A percentile compares a stretch with the other conserved stretches of the same genome.
phyloP scores from a whole-genome alignment of 257 asterid species.

The Rauvolfia tetraphylla region DNA sequence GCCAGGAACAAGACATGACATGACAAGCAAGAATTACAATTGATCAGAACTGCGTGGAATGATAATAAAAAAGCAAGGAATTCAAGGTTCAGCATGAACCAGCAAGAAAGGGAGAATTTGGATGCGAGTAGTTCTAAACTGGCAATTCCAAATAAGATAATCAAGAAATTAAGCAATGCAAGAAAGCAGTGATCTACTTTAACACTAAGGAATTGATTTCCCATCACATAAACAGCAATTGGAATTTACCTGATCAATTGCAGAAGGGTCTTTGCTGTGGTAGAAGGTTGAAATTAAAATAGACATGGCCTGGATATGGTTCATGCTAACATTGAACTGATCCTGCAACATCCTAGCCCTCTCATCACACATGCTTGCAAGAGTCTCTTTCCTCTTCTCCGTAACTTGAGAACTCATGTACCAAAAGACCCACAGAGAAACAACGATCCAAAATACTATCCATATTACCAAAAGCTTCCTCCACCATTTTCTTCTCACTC shows the following conservation, averaged over 20 bases:
- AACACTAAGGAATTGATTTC: neutral
- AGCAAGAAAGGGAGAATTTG: neutral
- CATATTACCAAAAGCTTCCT: conserved; percentile 50
- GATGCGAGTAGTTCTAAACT: neutral
- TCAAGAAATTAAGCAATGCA: neutral
- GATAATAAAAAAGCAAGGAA: neutral
- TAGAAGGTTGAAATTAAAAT: conserved; percentile 87
- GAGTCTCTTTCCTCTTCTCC: conserved; percentile 83
- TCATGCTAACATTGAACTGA: conserved; percentile 95
- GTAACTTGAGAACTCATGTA: conserved; percentile 49
- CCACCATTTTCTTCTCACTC: conserved; percentile 60
- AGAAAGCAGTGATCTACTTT: neutral
- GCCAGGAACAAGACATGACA: neutral
- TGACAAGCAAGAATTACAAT: neutral
- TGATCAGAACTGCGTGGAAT: neutral
- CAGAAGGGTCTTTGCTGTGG: conserved; percentile 78
- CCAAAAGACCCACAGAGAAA: conserved; percentile 43
- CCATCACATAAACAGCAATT: neutral
- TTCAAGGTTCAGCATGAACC: neutral
- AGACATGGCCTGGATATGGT: conserved; percentile 96
- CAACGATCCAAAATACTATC: conserved; percentile 40
- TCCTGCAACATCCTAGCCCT: conserved; percentile 97
- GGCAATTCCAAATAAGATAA: neutral
- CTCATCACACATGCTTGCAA: conserved; percentile 93
- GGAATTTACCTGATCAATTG: conserved; percentile 80